Conservation (phyloP, 495 filamentous ascomycete species). For the Zalerion maritima region DNA sequence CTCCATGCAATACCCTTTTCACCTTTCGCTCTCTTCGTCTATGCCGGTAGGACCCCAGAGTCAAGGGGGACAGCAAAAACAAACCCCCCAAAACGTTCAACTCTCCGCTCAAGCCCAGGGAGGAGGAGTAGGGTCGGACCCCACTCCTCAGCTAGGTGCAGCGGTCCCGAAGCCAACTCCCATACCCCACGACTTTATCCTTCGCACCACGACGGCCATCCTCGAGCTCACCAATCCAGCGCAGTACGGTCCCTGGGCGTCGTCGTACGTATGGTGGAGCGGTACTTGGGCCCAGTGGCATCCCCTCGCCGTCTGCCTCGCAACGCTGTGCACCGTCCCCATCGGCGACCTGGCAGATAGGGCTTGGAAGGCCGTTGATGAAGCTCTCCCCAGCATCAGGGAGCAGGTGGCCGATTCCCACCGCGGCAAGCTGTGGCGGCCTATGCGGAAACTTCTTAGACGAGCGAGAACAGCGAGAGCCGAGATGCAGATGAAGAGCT, state of each 20-base stretch:
- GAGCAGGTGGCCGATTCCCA: constrained; percentile 34
- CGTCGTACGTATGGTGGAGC: constrained; percentile 18
- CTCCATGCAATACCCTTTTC: constrained; percentile 45
- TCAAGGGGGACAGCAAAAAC: too few relatives aligned
- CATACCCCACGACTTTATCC: constrained; percentile 13
- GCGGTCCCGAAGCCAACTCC: too few relatives aligned
- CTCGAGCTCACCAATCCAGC: constrained; percentile 15
- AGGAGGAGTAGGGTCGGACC: too few relatives aligned
- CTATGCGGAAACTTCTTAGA: constrained; percentile 48
- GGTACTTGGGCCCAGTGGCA: constrained; percentile 63
- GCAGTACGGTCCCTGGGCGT: constrained; percentile 9
- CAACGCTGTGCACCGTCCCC: constrained; percentile 57
- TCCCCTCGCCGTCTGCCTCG: constrained; percentile 50
- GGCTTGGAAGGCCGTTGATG: constrained; percentile 25
- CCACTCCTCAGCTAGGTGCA: not conserved
- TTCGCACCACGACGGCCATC: constrained; percentile 19
- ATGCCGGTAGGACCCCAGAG: constrained; percentile 2
- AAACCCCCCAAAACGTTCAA: too few relatives aligned
- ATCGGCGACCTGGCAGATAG: constrained; percentile 24
- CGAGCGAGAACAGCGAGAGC: constrained; percentile 36
- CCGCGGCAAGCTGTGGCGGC: constrained; percentile 50
- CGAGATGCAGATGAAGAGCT: constrained; percentile 12
- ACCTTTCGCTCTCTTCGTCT: constrained; percentile 7
- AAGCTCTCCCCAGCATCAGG: constrained; percentile 41
- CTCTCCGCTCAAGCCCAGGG: too few relatives aligned